Evolutionary conservation across 805 yeast species (phyloP), one percentile per base, ranked within the genome.

Genomic region (Wickerhamiella australiensis): DNA sequence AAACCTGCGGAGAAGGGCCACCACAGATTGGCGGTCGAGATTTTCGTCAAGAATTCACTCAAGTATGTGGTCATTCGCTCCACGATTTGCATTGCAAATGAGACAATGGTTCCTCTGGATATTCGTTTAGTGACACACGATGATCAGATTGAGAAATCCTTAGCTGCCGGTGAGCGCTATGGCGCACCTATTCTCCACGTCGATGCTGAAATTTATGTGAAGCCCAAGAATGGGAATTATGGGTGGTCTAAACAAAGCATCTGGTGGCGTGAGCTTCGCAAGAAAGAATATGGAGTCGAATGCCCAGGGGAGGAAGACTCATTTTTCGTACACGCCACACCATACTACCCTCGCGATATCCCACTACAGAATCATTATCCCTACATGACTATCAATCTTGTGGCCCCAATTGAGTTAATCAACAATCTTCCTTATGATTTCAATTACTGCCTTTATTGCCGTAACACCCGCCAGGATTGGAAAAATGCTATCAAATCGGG

Each of bases 351-450:
- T 54, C 62, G 67, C 15, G 70, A 74, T n/a, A 94, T 85, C 54
- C 87, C 86, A 0, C 66, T 87, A 22, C 74, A 84, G 0, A 70
- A 73, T 51, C 73, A 84, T 1, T 94, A 85, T 59, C 98, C 98
- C 0, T 92, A 85, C 58, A 74, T 90, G 84, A 74, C 71, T 7
- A 66, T 92, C 21, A 73, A 79, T 3, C 66, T 92, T 5, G 78
- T 92, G 0, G 85, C 97, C 0, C 97, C 98, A 0, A 65, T 92
- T 42, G 85, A 84, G 56, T 71, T 92, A 51, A 87, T 84, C 56
- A 92, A 92, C 59, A 68, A 86, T 47, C 63, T 94, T 46, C 97
- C 99, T 0, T 83, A 75, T 60, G 95, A 85, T 57, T 65, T 90
- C 41, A 71, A 76, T 17, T 86, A 82, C 65, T 70, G 82, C 50